phyloP scores from a whole-genome alignment of 805 yeast species.

The Cyberlindnera xishuangbannaensis region DNA sequence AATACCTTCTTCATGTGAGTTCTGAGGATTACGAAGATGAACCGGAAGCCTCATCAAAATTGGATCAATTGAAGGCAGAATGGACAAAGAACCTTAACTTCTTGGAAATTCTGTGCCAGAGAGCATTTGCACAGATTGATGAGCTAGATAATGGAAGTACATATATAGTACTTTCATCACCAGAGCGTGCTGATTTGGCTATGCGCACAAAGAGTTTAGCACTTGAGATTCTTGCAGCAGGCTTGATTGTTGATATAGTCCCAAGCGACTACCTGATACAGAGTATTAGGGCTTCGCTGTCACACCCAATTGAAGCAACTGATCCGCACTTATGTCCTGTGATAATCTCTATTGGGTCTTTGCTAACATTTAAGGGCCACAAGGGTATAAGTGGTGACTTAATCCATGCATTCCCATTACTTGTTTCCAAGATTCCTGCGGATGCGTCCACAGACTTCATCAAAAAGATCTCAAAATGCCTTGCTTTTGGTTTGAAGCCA shows the following conservation, averaged over 20 bases:
- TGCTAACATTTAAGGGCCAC: constrained; percentile 37
- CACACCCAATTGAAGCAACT: constrained; percentile 45
- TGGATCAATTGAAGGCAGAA: constrained; percentile 17
- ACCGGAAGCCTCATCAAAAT: constrained; percentile 14
- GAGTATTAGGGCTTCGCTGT: constrained; percentile 45
- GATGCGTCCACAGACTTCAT: constrained; percentile 47
- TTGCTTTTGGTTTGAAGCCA: constrained; percentile 62
- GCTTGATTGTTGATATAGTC: constrained; percentile 41
- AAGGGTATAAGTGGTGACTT: constrained; percentile 28
- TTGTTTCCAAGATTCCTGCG: constrained; percentile 40
- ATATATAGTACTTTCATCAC: constrained; percentile 47
- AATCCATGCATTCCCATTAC: constrained; percentile 40
- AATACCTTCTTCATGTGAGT: constrained; percentile 6
- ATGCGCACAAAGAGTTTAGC: constrained; percentile 48
- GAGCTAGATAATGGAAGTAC: constrained; percentile 51
- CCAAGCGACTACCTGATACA: constrained; percentile 38
- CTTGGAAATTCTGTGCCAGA: constrained; percentile 14
- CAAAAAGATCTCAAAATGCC: constrained; percentile 44
- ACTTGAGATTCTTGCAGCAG: constrained; percentile 57
- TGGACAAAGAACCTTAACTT: constrained; percentile 12
- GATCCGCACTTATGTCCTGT: constrained; percentile 46
- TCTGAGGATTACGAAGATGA: constrained; percentile 24
- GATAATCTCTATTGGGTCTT: constrained; percentile 50
- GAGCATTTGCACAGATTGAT: constrained; percentile 19
- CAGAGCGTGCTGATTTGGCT: constrained; percentile 42